Evolutionary conservation across 2,329 filamentous ascomycete genomes (phyloP).

Genomic region (Cladobotryum protrusum): DNA sequence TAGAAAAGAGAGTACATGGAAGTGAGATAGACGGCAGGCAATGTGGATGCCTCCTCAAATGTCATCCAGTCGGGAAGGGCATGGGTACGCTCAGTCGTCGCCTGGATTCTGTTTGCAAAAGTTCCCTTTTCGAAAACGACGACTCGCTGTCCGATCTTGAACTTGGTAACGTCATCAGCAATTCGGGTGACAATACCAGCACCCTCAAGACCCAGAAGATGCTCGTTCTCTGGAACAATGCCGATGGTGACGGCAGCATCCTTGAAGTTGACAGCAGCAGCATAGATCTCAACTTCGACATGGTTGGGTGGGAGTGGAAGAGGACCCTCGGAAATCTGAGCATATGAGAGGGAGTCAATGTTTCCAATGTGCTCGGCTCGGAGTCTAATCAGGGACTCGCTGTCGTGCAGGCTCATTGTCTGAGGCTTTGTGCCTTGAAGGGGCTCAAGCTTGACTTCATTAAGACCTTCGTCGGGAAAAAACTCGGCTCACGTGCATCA

Average conservation of each 20-base stretch:
- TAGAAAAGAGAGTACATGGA: background rate
- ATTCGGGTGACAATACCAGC: background rate
- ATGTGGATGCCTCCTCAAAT: slow-evolving; percentile 26
- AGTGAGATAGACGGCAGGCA: slow-evolving; percentile 18
- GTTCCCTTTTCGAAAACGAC: background rate
- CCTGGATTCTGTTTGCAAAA: background rate
- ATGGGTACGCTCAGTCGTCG: background rate
- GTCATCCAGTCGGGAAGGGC: slow-evolving; percentile 15
- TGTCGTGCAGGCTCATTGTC: no score
- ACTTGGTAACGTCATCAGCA: background rate
- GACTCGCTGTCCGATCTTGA: background rate
- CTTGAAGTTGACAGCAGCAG: slow-evolving; percentile 1
- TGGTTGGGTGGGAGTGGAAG: background rate
- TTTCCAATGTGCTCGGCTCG: background rate
- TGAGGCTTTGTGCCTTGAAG: no score
- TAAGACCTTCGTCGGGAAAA: no score
- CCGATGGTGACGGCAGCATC: background rate
- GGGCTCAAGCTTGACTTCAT: no score
- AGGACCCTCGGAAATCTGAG: background rate
- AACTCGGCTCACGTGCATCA: no score
- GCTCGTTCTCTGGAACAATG: background rate
- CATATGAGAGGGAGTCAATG: background rate
- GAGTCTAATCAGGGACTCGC: background rate
- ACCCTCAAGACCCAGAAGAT: background rate
- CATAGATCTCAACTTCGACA: background rate